A percentile compares a stretch with the other conserved stretches of the same genome.
phyloP scores from a whole-genome alignment of 139 green algal species.

The Volvox africanus region DNA sequence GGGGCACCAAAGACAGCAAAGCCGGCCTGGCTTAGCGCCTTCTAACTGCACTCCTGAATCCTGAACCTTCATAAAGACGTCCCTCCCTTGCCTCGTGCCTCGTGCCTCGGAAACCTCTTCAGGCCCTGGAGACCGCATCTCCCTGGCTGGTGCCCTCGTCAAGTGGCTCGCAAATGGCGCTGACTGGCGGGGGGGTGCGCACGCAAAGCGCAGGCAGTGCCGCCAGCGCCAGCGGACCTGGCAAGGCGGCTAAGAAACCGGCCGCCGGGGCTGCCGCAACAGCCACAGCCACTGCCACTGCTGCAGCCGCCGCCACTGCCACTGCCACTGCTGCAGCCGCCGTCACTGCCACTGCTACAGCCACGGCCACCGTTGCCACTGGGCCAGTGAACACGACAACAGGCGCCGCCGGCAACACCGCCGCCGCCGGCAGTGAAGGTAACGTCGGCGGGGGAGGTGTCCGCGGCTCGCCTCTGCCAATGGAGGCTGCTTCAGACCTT shows the following conservation, averaged over 20 bases:
- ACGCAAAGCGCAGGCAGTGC: background rate
- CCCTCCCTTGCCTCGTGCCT: background rate
- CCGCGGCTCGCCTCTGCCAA: background rate
- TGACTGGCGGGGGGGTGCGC: background rate
- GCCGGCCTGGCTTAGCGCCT: background rate
- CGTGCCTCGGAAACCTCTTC: background rate
- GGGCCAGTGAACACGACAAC: background rate
- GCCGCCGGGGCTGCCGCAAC: background rate
- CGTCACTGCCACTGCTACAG: background rate
- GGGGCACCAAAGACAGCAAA: background rate
- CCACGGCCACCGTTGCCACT: background rate
- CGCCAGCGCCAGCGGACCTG: background rate
- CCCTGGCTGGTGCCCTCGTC: slow-evolving; percentile 7
- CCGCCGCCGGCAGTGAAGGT: background rate
- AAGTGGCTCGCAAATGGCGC: too few relatives aligned
- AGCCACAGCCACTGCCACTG: background rate
- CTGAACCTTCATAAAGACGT: background rate
- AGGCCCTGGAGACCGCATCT: background rate
- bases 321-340: background rate
- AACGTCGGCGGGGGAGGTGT: background rate
- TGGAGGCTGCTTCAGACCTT: background rate
- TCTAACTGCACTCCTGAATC: background rate
- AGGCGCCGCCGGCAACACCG: background rate
- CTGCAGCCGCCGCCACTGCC: background rate
- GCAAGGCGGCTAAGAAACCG: background rate